Evolutionary conservation across 805 yeast genomes (phyloP), one percentile per base, ranked within the genome.

Genomic region (Candida multigemmis): DNA sequence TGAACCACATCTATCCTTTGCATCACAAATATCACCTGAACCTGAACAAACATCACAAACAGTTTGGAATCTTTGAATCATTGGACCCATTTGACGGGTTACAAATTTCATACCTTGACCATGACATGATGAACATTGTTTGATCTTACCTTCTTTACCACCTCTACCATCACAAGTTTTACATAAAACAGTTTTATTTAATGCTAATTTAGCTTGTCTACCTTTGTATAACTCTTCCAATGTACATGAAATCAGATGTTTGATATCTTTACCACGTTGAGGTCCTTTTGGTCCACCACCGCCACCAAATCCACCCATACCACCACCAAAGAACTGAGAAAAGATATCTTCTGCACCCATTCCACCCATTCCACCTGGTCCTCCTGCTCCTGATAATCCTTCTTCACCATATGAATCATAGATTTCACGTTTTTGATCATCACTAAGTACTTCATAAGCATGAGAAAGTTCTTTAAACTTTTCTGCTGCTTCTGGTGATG

Each of bases 31-130:
- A 56, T 81, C 89, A 54, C 99, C 99, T 34, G 79, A 68, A 52
- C 97, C 98, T 40, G 74, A 62, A 76, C 99, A 91, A 33, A 60
- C 77, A 42, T 82, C 89, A 80, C 99, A 91, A 29, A 75, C 77
- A 24, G 93, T 76, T 66, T 91, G 97, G 75, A 83, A 83, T 70
- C 96, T 82, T 68, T 91, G 99, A 48, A 91, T 82, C 87, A 91
- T 85, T 41, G 95, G 96, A 44, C 99, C 99, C 96, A 91, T 87
- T 63, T 91, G 97, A 67, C 94, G 82, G 28, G 96, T 84, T 41
- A 86, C 80, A 40, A 89, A 79, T 59, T 74, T 83, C 56, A 79
- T 61, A 72, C 99, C 99, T 45, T 72, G 70, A 59, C 99, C 99
- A 50, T 74, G 71, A 77, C 99, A 91, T 21, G 74, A 54, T 27